Percentiles rank a stretch among this genome's conserved stretches.
These are phyloP conservation scores for Aspergillus sclerotiicarbonarius DNA, from an alignment of 495 filamentous ascomycete genomes.

Conservation along the genomic window DNA sequence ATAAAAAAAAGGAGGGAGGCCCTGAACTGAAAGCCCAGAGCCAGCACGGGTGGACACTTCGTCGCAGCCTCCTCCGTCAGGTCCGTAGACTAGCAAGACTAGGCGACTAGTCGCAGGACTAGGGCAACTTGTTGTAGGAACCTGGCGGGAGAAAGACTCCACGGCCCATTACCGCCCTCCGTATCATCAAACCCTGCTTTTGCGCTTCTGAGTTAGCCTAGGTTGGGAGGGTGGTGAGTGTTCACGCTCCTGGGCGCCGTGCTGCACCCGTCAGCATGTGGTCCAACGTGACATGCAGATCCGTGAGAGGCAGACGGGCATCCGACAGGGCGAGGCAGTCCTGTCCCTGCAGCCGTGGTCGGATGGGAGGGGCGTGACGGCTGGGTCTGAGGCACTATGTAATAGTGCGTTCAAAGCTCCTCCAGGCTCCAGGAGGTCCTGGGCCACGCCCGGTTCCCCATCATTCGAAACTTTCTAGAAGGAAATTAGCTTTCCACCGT, in stretches of 20 bases:
- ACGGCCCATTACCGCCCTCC: constrained; percentile 6
- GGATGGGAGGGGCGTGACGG: constrained; percentile 1
- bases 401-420: constrained; percentile 12
- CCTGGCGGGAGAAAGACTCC: constrained; percentile 4
- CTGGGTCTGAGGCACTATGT: constrained; percentile 1
- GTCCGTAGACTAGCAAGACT: constrained; percentile 21
- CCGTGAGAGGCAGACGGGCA: neutral
- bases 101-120: constrained; percentile 15
- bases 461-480: constrained; percentile 30
- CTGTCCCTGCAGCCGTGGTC: neutral
- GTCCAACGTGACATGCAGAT: constrained; percentile 19
- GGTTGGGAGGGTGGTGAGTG: neutral
- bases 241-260: too few relatives aligned
- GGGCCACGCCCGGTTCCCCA: constrained; percentile 13
- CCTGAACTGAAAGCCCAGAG: neutral
- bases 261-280: constrained; percentile 11
- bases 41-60: constrained; percentile 4
- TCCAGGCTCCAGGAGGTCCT: constrained; percentile 3
- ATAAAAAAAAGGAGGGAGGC: constrained; percentile 5
- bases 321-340: neutral
- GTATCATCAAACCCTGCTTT: constrained; percentile 2
- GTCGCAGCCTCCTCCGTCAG: constrained; percentile 19
- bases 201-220: constrained; percentile 1
- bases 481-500: constrained; percentile 29
- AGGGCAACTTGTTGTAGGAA: neutral